Evolutionary conservation across 257 asterid species (phyloP), one percentile per base, ranked within the genome.

Genomic region (Solanum pimpinellifolium): DNA sequence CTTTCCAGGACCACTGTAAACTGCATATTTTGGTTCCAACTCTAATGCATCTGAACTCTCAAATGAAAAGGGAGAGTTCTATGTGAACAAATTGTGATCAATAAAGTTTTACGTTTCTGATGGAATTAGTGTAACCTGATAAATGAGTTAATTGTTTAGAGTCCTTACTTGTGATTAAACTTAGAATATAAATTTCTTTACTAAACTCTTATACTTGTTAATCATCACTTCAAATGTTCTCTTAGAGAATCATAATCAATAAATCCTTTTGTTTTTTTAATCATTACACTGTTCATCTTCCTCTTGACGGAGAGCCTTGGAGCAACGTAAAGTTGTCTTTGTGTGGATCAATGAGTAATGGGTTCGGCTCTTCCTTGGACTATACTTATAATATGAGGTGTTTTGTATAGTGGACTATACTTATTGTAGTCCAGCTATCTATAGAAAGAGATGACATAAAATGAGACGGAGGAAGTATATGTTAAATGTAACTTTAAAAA

Each of bases 1-100:
- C 59, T 97, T 97, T 87, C 98, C 98, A 41, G 99, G 99, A 82
- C 98, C 98, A 83, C 92, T 95, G 86, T 97, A 90, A 94, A 88
- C 87, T 89, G 85, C 85, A 80, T 44, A 35, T n/a, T 70, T 76
- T 66, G 65, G 85, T 86, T 88, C 76, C 86, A 72, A 49, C 84
- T 31, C 3, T 80, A 3, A 3, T 29, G 81, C 87, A 65, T 88
- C 80, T 84, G 14, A 66, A 80, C 70, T 42, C 49, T 85, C 87
- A 41, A 85, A 87, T 88, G 83, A 88, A 83, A 10, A 81, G 66
- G 85, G 90, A 86, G 89, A 86, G 89, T 83, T 88, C 83, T 87
- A 86, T 68, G 74, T 89, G 86, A 72, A n/a, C 76, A 84, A 78
- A 47, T 78, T 88, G 83, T 77, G 83, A 68, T 75, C 83, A 91